Conservation (phyloP, 768 basidiomycete genomes). For the Trametes gibbosa region DNA sequence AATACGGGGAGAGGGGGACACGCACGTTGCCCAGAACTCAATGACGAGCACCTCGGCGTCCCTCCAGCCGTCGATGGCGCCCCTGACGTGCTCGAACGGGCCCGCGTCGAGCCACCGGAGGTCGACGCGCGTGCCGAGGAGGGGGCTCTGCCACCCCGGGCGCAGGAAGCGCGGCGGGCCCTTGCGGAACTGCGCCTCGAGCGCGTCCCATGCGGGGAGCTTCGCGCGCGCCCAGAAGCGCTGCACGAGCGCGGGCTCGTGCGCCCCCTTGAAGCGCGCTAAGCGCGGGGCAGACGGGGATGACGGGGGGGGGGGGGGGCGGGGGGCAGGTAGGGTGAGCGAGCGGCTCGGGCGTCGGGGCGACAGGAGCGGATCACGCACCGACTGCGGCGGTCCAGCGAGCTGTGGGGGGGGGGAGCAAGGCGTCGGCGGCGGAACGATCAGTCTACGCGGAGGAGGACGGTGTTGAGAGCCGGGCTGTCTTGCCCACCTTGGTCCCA, state of each 20-base stretch:
- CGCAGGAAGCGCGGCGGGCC: constrained; percentile 31
- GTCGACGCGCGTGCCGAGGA: constrained; percentile 26
- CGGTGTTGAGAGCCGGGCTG: no score
- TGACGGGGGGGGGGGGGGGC: no score
- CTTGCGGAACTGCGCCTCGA: constrained; percentile 28
- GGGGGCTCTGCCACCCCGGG: constrained; percentile 31
- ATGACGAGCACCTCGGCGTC: constrained; percentile 27
- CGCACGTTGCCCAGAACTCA: constrained; percentile 33
- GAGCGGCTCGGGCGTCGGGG: not conserved
- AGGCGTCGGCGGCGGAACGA: not conserved
- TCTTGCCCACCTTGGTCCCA: constrained; percentile 29
- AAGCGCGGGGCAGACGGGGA: not conserved
- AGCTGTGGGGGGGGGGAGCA: not conserved
- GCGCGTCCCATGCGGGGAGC: constrained; percentile 27
- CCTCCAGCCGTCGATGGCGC: constrained; percentile 28
- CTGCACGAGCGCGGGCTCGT: constrained; percentile 25
- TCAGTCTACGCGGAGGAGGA: not conserved
- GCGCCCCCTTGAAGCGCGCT: constrained; percentile 26
- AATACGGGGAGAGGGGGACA: not conserved
- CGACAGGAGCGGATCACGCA: constrained; percentile 10
- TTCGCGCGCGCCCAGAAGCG: constrained; percentile 25
- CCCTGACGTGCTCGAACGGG: constrained; percentile 26
- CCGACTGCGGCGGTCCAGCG: constrained; percentile 27
- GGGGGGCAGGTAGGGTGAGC: not conserved
- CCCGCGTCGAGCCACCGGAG: constrained; percentile 29